A percentile compares a stretch with the other conserved stretches of the same genome.
Conservation (phyloP, 148 eudicot species). For the Rhododendron molle region DNA sequence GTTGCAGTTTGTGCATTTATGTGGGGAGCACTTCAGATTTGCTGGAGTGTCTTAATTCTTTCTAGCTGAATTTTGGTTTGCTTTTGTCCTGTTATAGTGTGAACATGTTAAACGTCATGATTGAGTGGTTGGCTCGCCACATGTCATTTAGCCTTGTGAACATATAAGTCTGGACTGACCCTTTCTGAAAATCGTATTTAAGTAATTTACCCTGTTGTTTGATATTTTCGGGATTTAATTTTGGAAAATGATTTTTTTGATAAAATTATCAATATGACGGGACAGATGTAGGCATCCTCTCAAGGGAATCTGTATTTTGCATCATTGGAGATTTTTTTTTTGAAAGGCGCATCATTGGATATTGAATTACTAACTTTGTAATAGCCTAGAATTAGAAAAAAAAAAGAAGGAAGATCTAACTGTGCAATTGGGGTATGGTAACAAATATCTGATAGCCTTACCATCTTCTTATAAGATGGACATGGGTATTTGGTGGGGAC, state of each 20-base stretch:
- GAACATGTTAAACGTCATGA: neutral
- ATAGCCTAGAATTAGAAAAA: neutral
- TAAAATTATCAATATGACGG: neutral
- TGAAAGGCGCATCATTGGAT: neutral
- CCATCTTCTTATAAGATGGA: neutral
- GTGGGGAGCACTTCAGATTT: neutral
- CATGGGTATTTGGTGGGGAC: neutral
- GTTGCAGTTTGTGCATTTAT: neutral
- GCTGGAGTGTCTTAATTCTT: neutral
- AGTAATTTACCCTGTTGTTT: too few relatives aligned
- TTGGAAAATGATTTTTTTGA: neutral
- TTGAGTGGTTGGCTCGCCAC: neutral
- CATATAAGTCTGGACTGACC: neutral
- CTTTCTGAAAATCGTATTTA: neutral
- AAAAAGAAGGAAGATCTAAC: neutral
- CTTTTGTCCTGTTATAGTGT: neutral
- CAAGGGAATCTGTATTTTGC: neutral
- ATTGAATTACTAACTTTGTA: neutral
- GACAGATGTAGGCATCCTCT: neutral
- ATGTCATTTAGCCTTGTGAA: neutral
- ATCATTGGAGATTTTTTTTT: neutral
- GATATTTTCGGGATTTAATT: too few relatives aligned
- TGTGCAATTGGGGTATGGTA: neutral
- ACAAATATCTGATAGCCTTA: neutral
- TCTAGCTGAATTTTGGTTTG: too few relatives aligned